Base-by-base conservation (phyloP, 2,329 filamentous ascomycete genomes). In the Hypocrella siamensis region DNA sequence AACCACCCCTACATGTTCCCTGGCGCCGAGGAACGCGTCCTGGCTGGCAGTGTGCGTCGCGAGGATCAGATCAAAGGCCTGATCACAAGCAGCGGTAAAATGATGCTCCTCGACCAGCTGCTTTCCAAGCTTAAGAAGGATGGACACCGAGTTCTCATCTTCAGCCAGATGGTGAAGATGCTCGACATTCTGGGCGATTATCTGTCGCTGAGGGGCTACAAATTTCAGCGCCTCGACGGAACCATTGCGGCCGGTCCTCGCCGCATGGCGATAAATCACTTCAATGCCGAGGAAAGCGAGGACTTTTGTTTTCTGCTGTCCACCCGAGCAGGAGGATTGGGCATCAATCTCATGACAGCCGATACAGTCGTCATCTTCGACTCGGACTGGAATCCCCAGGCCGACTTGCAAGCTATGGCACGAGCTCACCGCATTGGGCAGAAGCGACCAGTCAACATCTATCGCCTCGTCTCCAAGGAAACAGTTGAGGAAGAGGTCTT, bases 81-180 rank as follows among this genome's bases (percentile, higher is more conserved):
- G 38, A 93, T 98, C 47, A 88, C 86, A 4, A 93, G 85, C 50
- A 98, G 90, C 57, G 92, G 92, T 44, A 98, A 98, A 60, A 94
- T 98, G 90, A 96, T 96, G 85, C 67, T 98, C 30, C 71, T 98
- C 6, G 90, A 98, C 46, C 84, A 86, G 50, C 74, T 98, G n/a
- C 67, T 98, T 9, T 79, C 80, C 5, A 98, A 98, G 57, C 61
- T 98, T 42, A 93, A 80, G 53, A 82, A 79, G 43, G 90, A 98
- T 47, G 84, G 83, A 30, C 90, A 98, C 55, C 82, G 90, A 33
- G 92, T 98, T 10, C 61, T 98, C 40, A 96, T 98, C 41, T 98
- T 98, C 63, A 96, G 88, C 52, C 90, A 98, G 52, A 98, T 98
- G 90, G 92, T 98, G 22, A 92, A 84, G 51, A 96, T 98, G 81